Evolutionary conservation across 805 yeast genomes (phyloP).

Genomic region (Kodamaea sagamina): DNA sequence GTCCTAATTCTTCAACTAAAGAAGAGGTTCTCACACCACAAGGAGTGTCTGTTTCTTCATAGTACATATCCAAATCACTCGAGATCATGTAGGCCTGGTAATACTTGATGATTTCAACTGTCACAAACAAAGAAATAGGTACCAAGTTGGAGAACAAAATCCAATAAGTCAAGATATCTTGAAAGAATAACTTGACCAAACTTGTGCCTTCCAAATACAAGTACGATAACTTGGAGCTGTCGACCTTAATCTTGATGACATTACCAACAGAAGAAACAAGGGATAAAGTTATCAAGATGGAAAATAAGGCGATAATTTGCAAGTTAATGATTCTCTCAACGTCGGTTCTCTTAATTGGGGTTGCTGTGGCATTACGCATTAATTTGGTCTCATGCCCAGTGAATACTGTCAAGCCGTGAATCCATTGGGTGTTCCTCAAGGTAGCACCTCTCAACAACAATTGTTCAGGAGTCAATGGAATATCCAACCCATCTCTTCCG

Average conservation of each 20-base stretch:
- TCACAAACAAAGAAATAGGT: slow-evolving; percentile 95
- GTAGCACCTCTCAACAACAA: slow-evolving; percentile 93
- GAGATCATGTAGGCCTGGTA: slow-evolving; percentile 94
- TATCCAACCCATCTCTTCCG: slow-evolving; percentile 40
- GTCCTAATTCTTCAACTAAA: slow-evolving; percentile 95
- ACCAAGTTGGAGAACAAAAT: slow-evolving; percentile 93
- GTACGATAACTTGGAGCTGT: slow-evolving; percentile 58
- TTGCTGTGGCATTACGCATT: slow-evolving; percentile 98
- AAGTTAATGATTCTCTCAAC: slow-evolving; percentile 93
- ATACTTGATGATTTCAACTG: slow-evolving; percentile 92
- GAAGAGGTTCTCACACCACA: slow-evolving; percentile 94
- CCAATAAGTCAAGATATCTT: slow-evolving; percentile 92
- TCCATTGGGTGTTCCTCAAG: slow-evolving; percentile 91
- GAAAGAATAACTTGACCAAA: slow-evolving; percentile 71
- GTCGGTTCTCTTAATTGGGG: slow-evolving; percentile 96
- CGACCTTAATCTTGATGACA: slow-evolving; percentile 65
- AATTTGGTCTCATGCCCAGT: slow-evolving; percentile 98
- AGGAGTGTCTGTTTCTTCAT: slow-evolving; percentile 86
- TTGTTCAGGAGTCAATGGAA: slow-evolving; percentile 88
- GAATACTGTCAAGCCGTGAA: slow-evolving; percentile 88
- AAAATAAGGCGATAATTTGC: slow-evolving; percentile 87
- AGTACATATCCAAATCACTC: slow-evolving; percentile 91
- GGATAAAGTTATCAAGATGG: slow-evolving; percentile 71
- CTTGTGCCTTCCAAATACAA: slow-evolving; percentile 68
- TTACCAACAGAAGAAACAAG: slow-evolving; percentile 86